Evolutionary conservation across 2,329 filamentous ascomycete genomes (phyloP).

Genomic region (Aspergillus vadensis): DNA sequence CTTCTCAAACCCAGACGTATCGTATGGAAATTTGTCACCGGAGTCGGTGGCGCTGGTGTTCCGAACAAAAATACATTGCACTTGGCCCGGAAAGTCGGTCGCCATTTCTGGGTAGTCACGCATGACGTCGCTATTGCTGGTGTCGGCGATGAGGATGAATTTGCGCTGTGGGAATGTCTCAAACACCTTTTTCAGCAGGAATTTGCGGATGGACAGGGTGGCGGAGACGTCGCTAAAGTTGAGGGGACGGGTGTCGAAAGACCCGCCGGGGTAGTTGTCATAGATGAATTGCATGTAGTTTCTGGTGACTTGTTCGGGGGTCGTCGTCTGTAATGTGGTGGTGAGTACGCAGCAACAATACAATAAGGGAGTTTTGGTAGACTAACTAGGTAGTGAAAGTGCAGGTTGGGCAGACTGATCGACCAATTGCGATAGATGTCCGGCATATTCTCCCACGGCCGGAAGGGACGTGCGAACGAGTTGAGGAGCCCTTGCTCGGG

Average conservation of each 20-base stretch:
- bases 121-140: conserved; percentile 6
- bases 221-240: conserved; percentile 5
- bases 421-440: conserved; percentile 4
- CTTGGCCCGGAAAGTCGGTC: conserved; percentile 1
- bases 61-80: conserved; percentile 1
- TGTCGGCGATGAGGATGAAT: conserved; percentile 1
- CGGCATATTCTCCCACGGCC: conserved; percentile 4
- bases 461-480: not conserved
- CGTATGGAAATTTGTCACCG: not conserved
- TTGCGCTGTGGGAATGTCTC: conserved; percentile 3
- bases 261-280: not conserved
- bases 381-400: conserved; percentile 3
- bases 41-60: conserved; percentile 2
- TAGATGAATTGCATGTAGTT: conserved; percentile 8
- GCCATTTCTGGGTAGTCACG: conserved; percentile 4
- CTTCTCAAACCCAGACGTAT: not conserved
- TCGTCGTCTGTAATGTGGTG: not conserved
- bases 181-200: not conserved
- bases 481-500: conserved; percentile 1
- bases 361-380: not conserved
- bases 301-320: conserved; percentile 2
- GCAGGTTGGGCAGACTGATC: not conserved
- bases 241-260: conserved; percentile 6
- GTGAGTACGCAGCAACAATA: not conserved
- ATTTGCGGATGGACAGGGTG: conserved; percentile 2